Conservation (phyloP, 768 basidiomycete genomes). For the Trametes elegans region DNA sequence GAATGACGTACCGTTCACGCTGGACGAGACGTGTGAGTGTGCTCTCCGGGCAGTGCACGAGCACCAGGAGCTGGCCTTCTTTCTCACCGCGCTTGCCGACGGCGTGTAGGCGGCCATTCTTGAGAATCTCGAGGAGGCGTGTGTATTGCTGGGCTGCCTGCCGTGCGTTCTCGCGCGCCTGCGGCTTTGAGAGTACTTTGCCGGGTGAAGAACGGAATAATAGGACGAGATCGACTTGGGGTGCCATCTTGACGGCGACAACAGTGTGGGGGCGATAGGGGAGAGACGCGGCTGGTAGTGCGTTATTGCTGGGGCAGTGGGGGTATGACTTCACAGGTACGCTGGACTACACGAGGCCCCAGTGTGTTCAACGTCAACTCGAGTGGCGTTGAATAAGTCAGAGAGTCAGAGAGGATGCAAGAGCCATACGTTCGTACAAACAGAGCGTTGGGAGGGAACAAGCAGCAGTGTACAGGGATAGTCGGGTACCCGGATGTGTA, state of each 20-base stretch:
- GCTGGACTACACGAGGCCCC: conserved; percentile 11
- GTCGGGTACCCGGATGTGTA: not conserved
- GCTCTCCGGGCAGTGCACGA: conserved; percentile 66
- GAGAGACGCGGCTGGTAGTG: not conserved
- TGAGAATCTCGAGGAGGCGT: conserved; percentile 59
- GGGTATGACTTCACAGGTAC: conserved; percentile 19
- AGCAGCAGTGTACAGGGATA: no score
- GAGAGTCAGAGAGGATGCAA: no score
- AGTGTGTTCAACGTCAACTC: not conserved
- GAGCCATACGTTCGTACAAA: no score
- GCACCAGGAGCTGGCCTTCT: conserved; percentile 71
- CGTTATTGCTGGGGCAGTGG: not conserved
- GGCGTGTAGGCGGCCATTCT: conserved; percentile 60
- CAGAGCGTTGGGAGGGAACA: no score
- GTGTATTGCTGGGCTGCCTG: conserved; percentile 71
- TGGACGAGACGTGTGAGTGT: conserved; percentile 64
- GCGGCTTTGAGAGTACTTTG: conserved; percentile 54
- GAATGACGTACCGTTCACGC: conserved; percentile 62
- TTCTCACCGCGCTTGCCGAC: conserved; percentile 77
- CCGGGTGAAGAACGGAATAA: conserved; percentile 59
- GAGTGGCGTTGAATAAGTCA: not conserved
- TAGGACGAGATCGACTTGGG: conserved; percentile 71
- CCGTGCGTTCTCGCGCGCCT: conserved; percentile 56
- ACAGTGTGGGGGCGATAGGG: not conserved
- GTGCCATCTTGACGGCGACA: conserved; percentile 34